These are phyloP conservation scores for Calonectria fujianensis DNA, from an alignment of 2,329 filamentous ascomycete genomes.

Conservation along the genomic window DNA sequence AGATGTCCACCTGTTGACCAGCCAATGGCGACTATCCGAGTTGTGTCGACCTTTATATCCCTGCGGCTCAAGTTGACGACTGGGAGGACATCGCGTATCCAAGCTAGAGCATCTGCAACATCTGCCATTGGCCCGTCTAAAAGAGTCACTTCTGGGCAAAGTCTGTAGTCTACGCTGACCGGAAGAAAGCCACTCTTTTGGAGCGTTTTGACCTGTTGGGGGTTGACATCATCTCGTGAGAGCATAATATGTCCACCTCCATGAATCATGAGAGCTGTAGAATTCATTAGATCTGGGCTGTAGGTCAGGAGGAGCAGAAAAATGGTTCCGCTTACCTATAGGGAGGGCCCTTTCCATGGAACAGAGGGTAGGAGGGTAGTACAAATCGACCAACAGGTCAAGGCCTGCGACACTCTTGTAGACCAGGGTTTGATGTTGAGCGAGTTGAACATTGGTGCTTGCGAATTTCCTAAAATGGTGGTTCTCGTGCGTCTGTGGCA, in stretches of 20 bases:
- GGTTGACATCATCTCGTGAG: neutral
- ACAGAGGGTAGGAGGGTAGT: neutral
- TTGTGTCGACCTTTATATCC: neutral
- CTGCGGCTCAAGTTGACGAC: neutral
- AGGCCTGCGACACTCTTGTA: neutral
- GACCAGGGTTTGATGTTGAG: neutral
- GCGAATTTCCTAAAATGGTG: neutral
- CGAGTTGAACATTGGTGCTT: neutral
- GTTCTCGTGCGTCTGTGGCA: neutral
- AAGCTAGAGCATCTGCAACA: neutral
- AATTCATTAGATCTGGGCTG: neutral
- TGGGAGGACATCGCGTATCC: neutral
- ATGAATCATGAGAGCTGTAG: neutral
- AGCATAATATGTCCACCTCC: conserved; percentile 9
- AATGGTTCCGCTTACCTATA: neutral
- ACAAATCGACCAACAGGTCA: neutral
- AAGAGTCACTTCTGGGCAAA: neutral
- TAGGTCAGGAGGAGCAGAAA: neutral
- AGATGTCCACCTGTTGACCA: conserved; percentile 15
- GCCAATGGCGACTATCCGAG: neutral
- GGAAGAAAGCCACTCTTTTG: neutral
- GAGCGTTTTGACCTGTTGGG: neutral
- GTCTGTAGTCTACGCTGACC: neutral
- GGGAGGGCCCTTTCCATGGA: neutral
- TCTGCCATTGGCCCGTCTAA: neutral